Base-by-base conservation (phyloP, 169 alveolate species). In the Blepharisma undulans region DNA sequence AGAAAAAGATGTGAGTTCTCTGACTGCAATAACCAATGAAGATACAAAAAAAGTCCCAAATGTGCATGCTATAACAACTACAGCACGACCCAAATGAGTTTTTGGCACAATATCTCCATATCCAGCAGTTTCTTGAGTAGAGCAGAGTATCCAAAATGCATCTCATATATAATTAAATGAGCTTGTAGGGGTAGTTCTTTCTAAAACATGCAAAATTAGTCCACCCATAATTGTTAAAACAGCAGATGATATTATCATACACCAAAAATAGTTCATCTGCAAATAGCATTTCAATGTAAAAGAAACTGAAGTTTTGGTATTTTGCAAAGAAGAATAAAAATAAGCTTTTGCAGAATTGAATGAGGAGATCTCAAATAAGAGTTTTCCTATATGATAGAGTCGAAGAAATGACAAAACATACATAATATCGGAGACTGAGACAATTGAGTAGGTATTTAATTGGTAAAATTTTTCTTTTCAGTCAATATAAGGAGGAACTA, bases 81-180 rank as follows among this genome's bases (percentile, higher is more conserved):
- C 48, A 72, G 72, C n/a, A 66, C 93, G 78, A 32, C 93, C 90
- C 12, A 90, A 21, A n/a, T 79, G 84, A 27, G 93, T 82, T 81
- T 71, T 72, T 32, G 93, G 93, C 16, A 72, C 61, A 33, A 90
- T 32, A 33, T 90, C 93, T 14, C 93, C 93, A 71, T 90, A 90
- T 16, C 93, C 93, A 32, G 82, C 85, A 34, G 93, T 90, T 32
- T 29, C 33, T 74, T 74, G 36, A 18, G 80, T 74, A 1, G 4
- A 10, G 32, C 33, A 86, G 33, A 86, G 33, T 25, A 86, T 66
- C 25, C 91, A 86, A 72, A 86, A 60, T 22, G 72, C 82, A 72
- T 72, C 72, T 84, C 80, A 86, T 7, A 32, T 21, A 86, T 72
- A 22, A 19, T 22, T 22, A 82, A 78, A 78, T 5, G 86, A 22